phyloP scores from a whole-genome alignment of 108 stramenopile species.

The Fistulifera solaris region DNA sequence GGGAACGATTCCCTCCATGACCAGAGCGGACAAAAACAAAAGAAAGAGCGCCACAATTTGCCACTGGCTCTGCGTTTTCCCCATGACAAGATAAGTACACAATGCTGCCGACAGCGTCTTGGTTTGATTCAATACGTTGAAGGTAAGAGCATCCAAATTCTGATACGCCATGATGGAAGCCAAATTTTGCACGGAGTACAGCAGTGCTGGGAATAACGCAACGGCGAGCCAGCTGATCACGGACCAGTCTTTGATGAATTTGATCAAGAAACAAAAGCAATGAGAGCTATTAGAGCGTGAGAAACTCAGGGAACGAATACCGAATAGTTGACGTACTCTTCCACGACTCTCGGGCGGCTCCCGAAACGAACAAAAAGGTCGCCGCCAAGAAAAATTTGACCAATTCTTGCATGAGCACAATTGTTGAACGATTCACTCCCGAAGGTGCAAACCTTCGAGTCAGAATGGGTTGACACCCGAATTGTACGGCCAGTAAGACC shows the following conservation, averaged over 20 bases:
- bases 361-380: conserved; percentile 29
- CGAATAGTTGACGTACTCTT: conserved; percentile 11
- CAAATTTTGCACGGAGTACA: conserved; percentile 90
- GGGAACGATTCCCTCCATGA: conserved; percentile 47
- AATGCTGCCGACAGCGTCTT: conserved; percentile 91
- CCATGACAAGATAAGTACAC: conserved; percentile 87
- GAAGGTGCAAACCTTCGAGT: conserved; percentile 56
- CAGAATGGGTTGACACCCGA: conserved; percentile 85
- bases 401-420: conserved; percentile 66
- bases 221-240: conserved; percentile 46
- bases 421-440: conserved; percentile 58
- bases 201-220: conserved; percentile 75
- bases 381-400: conserved; percentile 49
- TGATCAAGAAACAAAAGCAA: neutral
- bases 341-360: conserved; percentile 13
- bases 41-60: conserved; percentile 83
- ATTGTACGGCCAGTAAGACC: conserved; percentile 76
- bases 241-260: conserved; percentile 37
- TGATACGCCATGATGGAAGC: conserved; percentile 81
- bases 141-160: conserved; percentile 87
- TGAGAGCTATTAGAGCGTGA: neutral
- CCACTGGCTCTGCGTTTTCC: conserved; percentile 56
- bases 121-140: conserved; percentile 94
- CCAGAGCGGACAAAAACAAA: conserved; percentile 64
- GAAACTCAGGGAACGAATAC: neutral